Conservation (phyloP, 2,329 filamentous ascomycete species). For the Hirsutella rhossiliensis region DNA sequence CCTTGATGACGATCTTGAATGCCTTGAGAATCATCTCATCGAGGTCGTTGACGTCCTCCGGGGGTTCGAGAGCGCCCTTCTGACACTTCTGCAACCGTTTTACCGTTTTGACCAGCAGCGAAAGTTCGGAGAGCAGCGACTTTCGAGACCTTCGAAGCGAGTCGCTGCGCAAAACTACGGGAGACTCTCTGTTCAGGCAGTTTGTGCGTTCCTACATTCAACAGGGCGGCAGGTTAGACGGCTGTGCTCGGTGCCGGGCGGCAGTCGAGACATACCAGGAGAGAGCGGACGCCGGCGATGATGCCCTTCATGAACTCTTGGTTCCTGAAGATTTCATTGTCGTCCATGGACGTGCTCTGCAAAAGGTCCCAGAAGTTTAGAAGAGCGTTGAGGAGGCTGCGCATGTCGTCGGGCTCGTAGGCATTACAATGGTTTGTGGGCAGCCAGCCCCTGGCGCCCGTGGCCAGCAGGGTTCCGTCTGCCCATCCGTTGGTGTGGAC, state of each 20-base stretch:
- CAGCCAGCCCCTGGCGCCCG: slow-evolving; percentile 84
- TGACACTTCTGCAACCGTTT: slow-evolving; percentile 74
- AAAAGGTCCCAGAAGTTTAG: slow-evolving; percentile 89
- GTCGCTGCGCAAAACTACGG: slow-evolving; percentile 63
- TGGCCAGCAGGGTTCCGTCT: slow-evolving; percentile 79
- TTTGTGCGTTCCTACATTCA: slow-evolving; percentile 64
- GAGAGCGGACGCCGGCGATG: slow-evolving; percentile 82
- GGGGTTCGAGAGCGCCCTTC: slow-evolving; percentile 30
- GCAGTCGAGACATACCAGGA: slow-evolving; percentile 54
- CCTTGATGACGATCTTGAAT: slow-evolving; percentile 86
- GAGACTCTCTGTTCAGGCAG: slow-evolving; percentile 74
- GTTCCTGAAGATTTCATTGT: slow-evolving; percentile 69
- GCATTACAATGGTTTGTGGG: slow-evolving; percentile 97
- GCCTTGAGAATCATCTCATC: slow-evolving; percentile 91
- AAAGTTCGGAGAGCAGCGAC: slow-evolving; percentile 78
- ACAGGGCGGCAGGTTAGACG: background rate
- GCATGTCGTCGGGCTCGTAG: slow-evolving; percentile 82
- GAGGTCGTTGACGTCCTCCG: slow-evolving; percentile 56
- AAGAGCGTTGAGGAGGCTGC: slow-evolving; percentile 71
- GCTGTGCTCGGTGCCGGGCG: too few relatives aligned
- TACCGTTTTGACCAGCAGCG: slow-evolving; percentile 75
- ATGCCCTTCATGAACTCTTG: slow-evolving; percentile 92
- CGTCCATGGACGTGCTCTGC: slow-evolving; percentile 62
- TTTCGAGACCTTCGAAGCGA: slow-evolving; percentile 71
- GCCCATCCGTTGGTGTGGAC: slow-evolving; percentile 98